Evolutionary conservation across 2,329 filamentous ascomycete species (phyloP).

Genomic region (Hypoxylon sp.): DNA sequence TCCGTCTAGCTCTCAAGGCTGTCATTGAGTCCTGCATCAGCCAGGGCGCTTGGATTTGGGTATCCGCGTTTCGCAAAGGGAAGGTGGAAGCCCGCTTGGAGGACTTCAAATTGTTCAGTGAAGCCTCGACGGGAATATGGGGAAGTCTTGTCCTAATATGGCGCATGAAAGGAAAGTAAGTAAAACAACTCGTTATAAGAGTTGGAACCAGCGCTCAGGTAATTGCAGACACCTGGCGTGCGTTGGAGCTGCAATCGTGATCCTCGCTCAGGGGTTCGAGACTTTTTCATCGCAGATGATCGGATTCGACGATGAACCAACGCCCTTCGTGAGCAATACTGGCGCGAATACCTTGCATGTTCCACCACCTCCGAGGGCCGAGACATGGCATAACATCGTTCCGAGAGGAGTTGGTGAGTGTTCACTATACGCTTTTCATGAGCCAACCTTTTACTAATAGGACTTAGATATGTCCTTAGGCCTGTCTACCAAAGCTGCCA

Average conservation of each 20-base stretch:
- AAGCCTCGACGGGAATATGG: slow-evolving; percentile 55
- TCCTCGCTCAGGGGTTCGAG: slow-evolving; percentile 56
- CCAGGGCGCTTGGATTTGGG: slow-evolving; percentile 59
- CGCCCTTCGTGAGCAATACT: slow-evolving; percentile 36
- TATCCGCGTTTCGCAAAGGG: slow-evolving; percentile 53
- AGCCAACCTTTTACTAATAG: slow-evolving; percentile 17
- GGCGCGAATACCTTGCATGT: slow-evolving; percentile 41
- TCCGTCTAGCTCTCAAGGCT: slow-evolving; percentile 54
- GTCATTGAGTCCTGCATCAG: slow-evolving; percentile 55
- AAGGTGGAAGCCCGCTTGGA: slow-evolving; percentile 53
- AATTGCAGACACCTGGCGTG: slow-evolving; percentile 54
- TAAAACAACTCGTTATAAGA: not conserved
- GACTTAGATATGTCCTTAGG: slow-evolving; percentile 41
- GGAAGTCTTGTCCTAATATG: slow-evolving; percentile 55
- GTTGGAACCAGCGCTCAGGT: slow-evolving; percentile 10
- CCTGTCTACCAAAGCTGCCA: slow-evolving; percentile 56
- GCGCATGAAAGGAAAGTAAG: slow-evolving; percentile 54
- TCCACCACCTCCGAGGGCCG: slow-evolving; percentile 52
- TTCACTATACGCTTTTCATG: slow-evolving; percentile 1
- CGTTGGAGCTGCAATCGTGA: slow-evolving; percentile 55
- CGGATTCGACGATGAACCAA: slow-evolving; percentile 50
- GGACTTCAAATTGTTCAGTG: slow-evolving; percentile 58
- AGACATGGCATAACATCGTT: slow-evolving; percentile 54
- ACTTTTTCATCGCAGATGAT: slow-evolving; percentile 58
- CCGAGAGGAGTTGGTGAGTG: slow-evolving; percentile 39